phyloP scores from a whole-genome alignment of 177 flowering plant species.

The Vitis hybrid region DNA sequence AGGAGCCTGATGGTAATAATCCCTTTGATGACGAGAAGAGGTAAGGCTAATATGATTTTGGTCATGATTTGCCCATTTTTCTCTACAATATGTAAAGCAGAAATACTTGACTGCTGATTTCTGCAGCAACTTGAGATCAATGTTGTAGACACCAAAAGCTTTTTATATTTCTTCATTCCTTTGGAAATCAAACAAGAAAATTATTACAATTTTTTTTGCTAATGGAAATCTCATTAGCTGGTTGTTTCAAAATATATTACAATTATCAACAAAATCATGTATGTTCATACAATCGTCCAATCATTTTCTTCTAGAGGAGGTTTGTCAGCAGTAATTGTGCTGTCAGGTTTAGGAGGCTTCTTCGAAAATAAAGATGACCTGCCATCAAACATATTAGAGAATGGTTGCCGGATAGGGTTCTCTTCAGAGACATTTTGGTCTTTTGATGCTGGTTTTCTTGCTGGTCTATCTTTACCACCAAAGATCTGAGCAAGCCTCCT shows the following conservation, averaged over 20 bases:
- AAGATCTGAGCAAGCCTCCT: slow-evolving; percentile 58
- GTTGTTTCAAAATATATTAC: slow-evolving; percentile 9
- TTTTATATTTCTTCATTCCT: not conserved
- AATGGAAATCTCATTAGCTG: slow-evolving; percentile 2
- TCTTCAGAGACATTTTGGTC: slow-evolving; percentile 33
- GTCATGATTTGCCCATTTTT: not conserved
- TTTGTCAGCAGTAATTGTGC: slow-evolving; percentile 22
- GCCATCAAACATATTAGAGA: slow-evolving; percentile 51
- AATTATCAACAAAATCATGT: not conserved
- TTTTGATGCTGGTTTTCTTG: slow-evolving; percentile 28
- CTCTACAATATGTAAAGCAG: not conserved
- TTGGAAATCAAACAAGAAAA: slow-evolving; percentile 5
- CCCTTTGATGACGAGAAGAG: slow-evolving; percentile 1
- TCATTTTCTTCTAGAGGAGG: slow-evolving; percentile 40
- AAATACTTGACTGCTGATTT: no score
- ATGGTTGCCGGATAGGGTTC: slow-evolving; percentile 28
- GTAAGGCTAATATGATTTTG: not conserved
- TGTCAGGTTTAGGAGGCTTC: slow-evolving; percentile 53
- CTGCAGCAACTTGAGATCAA: no score
- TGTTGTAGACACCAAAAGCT: not conserved
- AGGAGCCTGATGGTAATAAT: slow-evolving; percentile 12
- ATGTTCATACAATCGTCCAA: slow-evolving; percentile 53
- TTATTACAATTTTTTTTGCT: slow-evolving; percentile 1
- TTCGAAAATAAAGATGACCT: slow-evolving; percentile 58
- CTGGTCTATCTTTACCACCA: slow-evolving; percentile 47